Conservation (phyloP, 2,329 filamentous ascomycete genomes). For the Ophiostoma perfectum region DNA sequence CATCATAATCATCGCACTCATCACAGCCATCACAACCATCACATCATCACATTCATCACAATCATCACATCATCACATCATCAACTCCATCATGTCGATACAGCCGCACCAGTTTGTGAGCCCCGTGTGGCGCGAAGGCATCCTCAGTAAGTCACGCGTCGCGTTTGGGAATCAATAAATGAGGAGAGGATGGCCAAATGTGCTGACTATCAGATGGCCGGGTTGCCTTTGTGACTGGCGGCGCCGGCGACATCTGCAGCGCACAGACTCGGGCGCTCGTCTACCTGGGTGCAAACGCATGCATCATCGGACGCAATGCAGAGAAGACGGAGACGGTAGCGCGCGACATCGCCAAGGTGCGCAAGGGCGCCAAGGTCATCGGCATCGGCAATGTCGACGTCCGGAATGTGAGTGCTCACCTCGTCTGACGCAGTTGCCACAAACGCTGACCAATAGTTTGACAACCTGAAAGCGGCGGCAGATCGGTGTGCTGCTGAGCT, state of each 20-base stretch:
- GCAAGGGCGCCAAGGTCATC: constrained; percentile 75
- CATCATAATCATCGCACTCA: too few species aligned
- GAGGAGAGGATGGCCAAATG: background rate
- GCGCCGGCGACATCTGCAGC: constrained; percentile 88
- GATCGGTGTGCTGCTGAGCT: constrained; percentile 76
- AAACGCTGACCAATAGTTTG: constrained; percentile 38
- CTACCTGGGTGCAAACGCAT: constrained; percentile 84
- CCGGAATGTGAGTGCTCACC: constrained; percentile 42
- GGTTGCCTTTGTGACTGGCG: constrained; percentile 91
- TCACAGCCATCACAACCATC: background rate
- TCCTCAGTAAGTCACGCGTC: constrained; percentile 59
- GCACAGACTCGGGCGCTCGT: constrained; percentile 90
- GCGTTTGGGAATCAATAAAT: too few species aligned
- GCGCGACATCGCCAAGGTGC: constrained; percentile 71
- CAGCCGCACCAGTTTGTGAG: constrained; percentile 64
- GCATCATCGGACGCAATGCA: constrained; percentile 84
- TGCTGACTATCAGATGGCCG: constrained; percentile 58
- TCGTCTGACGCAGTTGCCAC: too few species aligned
- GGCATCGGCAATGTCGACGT: constrained; percentile 80
- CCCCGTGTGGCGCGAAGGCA: constrained; percentile 76
- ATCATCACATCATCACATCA: background rate
- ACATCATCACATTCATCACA: background rate
- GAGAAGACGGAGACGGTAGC: constrained; percentile 81
- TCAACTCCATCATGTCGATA: constrained; percentile 18
- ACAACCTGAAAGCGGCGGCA: constrained; percentile 66